Conservation (phyloP, 2,329 filamentous ascomycete genomes). For the Penicillium hordei region DNA sequence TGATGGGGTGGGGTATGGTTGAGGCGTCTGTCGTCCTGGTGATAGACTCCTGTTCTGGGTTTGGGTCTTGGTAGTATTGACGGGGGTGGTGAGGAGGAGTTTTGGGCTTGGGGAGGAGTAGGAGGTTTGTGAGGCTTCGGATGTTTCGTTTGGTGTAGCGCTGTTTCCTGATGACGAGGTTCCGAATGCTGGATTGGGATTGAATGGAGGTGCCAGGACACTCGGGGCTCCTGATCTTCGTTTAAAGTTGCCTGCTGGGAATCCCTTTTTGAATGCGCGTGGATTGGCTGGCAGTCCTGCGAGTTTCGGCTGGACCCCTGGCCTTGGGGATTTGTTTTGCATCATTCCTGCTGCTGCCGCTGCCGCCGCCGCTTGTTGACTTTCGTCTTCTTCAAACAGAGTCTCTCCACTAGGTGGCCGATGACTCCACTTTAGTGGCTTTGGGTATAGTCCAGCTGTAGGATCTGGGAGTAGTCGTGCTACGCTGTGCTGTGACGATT, state of each 20-base stretch:
- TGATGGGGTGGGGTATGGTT: conserved; percentile 15
- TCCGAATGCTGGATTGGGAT: background rate
- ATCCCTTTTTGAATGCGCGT: conserved; percentile 35
- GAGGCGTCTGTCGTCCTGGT: conserved; percentile 13
- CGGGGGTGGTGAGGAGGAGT: conserved; percentile 4
- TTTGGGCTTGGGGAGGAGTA: conserved; percentile 3
- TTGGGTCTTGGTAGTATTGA: conserved; percentile 2
- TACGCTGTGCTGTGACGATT: conserved; percentile 38
- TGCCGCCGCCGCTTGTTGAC: conserved; percentile 10
- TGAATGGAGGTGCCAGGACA: conserved; percentile 9
- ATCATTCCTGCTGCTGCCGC: background rate
- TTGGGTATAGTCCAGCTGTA: conserved; percentile 38
- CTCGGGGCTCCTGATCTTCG: background rate
- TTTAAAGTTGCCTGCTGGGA: conserved; percentile 11
- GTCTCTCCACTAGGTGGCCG: conserved; percentile 36
- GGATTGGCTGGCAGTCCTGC: conserved; percentile 38
- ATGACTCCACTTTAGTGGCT: conserved; percentile 37
- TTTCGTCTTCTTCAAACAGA: conserved; percentile 41
- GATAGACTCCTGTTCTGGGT: conserved; percentile 1
- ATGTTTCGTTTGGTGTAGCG: conserved; percentile 9
- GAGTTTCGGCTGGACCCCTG: conserved; percentile 11
- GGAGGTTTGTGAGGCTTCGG: conserved; percentile 4
- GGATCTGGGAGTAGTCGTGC: conserved; percentile 40
- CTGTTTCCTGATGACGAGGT: conserved; percentile 15
- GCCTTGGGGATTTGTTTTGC: conserved; percentile 1